Evolutionary conservation across 2,329 filamentous ascomycete genomes (phyloP), one percentile per base, ranked within the genome.

Genomic region (Colletotrichum destructivum): DNA sequence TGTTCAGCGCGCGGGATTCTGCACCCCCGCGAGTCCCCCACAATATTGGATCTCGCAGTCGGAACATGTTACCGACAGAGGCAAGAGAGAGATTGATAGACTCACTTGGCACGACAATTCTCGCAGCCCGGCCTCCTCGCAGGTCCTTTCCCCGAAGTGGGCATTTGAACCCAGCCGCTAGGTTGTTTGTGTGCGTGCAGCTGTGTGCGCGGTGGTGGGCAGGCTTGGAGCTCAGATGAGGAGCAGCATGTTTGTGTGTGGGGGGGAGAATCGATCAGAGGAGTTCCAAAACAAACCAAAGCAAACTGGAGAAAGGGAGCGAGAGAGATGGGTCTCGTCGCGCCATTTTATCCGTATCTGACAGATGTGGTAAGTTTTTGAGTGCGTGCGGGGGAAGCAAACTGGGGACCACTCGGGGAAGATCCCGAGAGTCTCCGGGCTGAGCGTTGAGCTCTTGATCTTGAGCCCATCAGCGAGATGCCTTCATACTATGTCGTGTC

Each of bases 61-160:
- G 31, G 16, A 38, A 21, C 55, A 40, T 1, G 44, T 46, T 12
- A 46, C 4, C 16, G 15, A 46, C 2, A 9, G 4, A 51, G 35
- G 7, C 13, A 38, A 40, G 31, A 12, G 12, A n/a, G 4, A 11
- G 9, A 18, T 11, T 35, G 31, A 18, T 31, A 16, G 44, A 60
- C 46, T 54, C 59, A 69, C 66, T 46, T 69, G 4, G 61, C 35
- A 23, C 66, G 66, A 47, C 66, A 69, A 46, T 54, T 69, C 38
- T 66, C 54, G 54, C 66, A 69, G 38, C 66, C 66, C 21, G 54
- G 61, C 21, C 66, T 69, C 26, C 61, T 60, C 16, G 49, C 44
- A 23, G 21, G 16, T 38, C 52, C 60, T 16, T 16, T 35, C 23
- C 52, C 60, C 38, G 66, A 35, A 23, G 18, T 31, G 44, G 66